These are phyloP conservation scores for Darksidea phi DNA, from an alignment of 495 filamentous ascomycete species.

Conservation along the genomic window DNA sequence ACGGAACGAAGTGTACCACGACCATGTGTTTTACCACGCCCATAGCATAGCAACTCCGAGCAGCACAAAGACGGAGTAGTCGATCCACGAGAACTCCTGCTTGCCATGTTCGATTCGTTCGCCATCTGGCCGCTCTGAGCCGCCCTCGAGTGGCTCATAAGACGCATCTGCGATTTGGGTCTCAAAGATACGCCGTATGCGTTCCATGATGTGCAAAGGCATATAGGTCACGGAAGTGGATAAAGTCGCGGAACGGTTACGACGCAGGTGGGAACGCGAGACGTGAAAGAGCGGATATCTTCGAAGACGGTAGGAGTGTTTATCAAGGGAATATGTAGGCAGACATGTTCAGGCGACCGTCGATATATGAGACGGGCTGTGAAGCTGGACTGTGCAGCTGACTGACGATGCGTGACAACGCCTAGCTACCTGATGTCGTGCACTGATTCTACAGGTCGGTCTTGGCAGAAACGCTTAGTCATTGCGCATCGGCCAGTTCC, in stretches of 20 bases:
- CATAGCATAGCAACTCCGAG: conserved; percentile 92
- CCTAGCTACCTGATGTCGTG: conserved; percentile 1
- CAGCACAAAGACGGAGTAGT: conserved; percentile 83
- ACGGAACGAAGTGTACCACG: not conserved
- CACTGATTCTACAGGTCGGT: not conserved
- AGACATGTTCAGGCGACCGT: too few relatives aligned
- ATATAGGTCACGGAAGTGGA: not conserved
- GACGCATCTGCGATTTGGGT: conserved; percentile 20
- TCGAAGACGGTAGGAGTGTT: not conserved
- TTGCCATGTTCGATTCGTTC: conserved; percentile 25
- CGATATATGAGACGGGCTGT: too few relatives aligned
- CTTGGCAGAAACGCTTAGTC: not conserved
- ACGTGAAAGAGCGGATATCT: not conserved
- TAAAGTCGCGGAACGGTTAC: not conserved
- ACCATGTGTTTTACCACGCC: conserved; percentile 71
- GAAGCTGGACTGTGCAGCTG: too few relatives aligned
- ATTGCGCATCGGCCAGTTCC: not conserved
- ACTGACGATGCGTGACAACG: not conserved
- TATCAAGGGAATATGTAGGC: too few relatives aligned
- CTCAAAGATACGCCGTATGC: conserved; percentile 33
- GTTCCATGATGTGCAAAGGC: conserved; percentile 37
- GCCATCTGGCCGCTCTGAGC: conserved; percentile 29
- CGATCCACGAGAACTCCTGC: conserved; percentile 54
- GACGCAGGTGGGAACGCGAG: not conserved
- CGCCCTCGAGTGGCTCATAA: conserved; percentile 42